Evolutionary conservation across 1,284 basidiomycete species (phyloP).

Genomic region (Ceratobasidium sp.): DNA sequence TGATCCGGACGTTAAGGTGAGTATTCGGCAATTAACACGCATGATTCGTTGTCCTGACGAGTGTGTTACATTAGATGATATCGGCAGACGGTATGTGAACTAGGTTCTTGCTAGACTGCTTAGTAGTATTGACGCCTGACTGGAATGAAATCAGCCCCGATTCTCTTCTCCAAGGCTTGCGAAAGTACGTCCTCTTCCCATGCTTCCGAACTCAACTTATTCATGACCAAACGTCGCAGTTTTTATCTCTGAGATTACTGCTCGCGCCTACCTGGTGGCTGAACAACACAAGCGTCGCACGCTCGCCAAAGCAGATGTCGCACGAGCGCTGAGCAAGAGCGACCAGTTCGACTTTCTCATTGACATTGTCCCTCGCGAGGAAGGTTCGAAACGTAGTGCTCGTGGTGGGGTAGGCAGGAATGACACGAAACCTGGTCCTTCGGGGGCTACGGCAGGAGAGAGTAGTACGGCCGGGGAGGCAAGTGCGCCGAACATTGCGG

Average conservation of each 20-base stretch:
- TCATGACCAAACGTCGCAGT: slow-evolving; percentile 61
- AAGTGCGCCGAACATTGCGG: neutral
- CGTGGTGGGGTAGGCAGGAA: slow-evolving; percentile 28
- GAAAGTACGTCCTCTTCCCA: slow-evolving; percentile 76
- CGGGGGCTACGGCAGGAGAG: slow-evolving; percentile 17
- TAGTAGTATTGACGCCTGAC: neutral
- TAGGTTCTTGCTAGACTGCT: slow-evolving; percentile 11
- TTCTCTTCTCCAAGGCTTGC: slow-evolving; percentile 95
- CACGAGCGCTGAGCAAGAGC: slow-evolving; percentile 86
- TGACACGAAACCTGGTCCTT: slow-evolving; percentile 20
- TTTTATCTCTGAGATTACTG: slow-evolving; percentile 94
- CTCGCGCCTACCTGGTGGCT: slow-evolving; percentile 91
- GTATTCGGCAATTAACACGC: slow-evolving; percentile 47
- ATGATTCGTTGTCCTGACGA: neutral
- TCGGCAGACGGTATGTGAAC: slow-evolving; percentile 81
- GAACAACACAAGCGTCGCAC: slow-evolving; percentile 93
- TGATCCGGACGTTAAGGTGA: slow-evolving; percentile 93
- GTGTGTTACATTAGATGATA: slow-evolving; percentile 77
- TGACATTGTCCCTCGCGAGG: slow-evolving; percentile 89
- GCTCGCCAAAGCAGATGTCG: slow-evolving; percentile 88
- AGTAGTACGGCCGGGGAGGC: slow-evolving; percentile 11
- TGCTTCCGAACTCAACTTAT: neutral
- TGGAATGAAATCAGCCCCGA: slow-evolving; percentile 66
- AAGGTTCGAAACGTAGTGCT: slow-evolving; percentile 51
- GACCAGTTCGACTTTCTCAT: slow-evolving; percentile 95